Base-by-base conservation (phyloP, 2,329 filamentous ascomycete species). In the Cytospora piceicola region DNA sequence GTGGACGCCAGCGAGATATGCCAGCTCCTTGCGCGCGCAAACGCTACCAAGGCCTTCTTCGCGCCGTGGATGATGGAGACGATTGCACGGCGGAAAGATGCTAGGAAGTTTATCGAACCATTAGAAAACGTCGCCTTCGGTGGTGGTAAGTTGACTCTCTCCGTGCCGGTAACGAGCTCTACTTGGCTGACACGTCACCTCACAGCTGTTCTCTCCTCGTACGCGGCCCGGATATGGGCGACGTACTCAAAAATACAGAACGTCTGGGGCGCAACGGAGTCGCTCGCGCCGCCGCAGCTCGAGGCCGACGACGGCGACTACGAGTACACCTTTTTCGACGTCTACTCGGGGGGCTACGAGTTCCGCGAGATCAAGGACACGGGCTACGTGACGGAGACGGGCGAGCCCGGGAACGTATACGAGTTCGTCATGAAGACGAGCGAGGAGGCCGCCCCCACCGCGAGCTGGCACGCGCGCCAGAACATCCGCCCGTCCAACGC, bases 11-110 rank as follows among this genome's bases (percentile, higher is more conserved):
- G 42, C 6, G 70, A 71, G 14, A 63, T 69, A 14, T 65, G 64
- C 30, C 60, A 65, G 9, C 51, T 72, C 5, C 57, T 71, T 11
- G 56, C 60, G 1, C 46, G 66, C 24, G 63, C 70, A 1, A 68
- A 62, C 22, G 67, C 58, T 6, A 66, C 63, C 20, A 60, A 63
- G 15, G 68, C 58, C 2, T 53, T 70, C 3, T 39, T 72, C n/a
- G 67, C 67, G 15, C 71, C 71, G 8, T 69, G 70, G 64, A 63
- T 69, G 7, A 69, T 71, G 70, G 71, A 72, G 30, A 60, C 67
- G 1, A 61, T 71, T 32, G 68, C 71, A 2, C 67, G 64, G 32
- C 63, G 54, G 15, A 65, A 67, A 2, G 63, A 71, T 51, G 70
- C 69, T 8, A 58, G 52, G 20, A 58, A 67, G 11, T 70, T 70